Percentiles rank a stretch among this genome's conserved stretches.
These are phyloP conservation scores for Phytophthora sp. DNA, from an alignment of 352 stramenopile genomes.

Conservation along the genomic window DNA sequence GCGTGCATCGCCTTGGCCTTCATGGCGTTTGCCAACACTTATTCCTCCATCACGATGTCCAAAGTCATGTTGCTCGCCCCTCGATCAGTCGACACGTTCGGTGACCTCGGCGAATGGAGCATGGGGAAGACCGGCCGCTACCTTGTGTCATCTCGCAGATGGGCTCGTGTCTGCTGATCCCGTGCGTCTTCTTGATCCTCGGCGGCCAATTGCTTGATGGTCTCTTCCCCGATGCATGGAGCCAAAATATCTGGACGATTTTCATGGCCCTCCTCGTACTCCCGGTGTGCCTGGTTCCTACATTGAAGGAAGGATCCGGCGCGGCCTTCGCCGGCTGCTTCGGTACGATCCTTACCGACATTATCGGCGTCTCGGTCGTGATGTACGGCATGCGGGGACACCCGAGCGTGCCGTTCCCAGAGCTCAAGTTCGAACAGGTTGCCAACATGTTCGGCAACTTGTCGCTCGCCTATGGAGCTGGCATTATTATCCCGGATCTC, in stretches of 20 bases:
- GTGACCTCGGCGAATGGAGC: slow-evolving; percentile 64
- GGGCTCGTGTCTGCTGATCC: slow-evolving; percentile 54
- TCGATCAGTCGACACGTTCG: slow-evolving; percentile 51
- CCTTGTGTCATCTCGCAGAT: slow-evolving; percentile 59
- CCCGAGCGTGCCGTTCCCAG: slow-evolving; percentile 46
- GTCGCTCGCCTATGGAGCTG: slow-evolving; percentile 65
- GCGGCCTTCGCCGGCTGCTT: slow-evolving; percentile 60
- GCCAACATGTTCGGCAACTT: slow-evolving; percentile 67
- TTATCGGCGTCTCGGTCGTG: slow-evolving; percentile 54
- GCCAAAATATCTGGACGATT: slow-evolving; percentile 59
- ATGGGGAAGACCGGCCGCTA: slow-evolving; percentile 56
- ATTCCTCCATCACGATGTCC: slow-evolving; percentile 57
- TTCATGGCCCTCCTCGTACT: slow-evolving; percentile 59
- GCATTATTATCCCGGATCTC: slow-evolving; percentile 63
- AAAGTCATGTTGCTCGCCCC: slow-evolving; percentile 65
- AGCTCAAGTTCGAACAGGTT: slow-evolving; percentile 62
- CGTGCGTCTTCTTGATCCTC: slow-evolving; percentile 64
- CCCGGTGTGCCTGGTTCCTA: slow-evolving; percentile 61
- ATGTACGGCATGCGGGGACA: slow-evolving; percentile 61
- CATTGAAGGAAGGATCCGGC: slow-evolving; percentile 61
- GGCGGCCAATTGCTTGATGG: slow-evolving; percentile 52
- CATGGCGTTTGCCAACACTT: slow-evolving; percentile 72
- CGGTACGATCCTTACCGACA: slow-evolving; percentile 61
- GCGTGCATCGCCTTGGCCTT: slow-evolving; percentile 55
- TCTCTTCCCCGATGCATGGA: slow-evolving; percentile 63